phyloP scores from a whole-genome alignment of 106 monocot species.

The Xerophyta viscosa region DNA sequence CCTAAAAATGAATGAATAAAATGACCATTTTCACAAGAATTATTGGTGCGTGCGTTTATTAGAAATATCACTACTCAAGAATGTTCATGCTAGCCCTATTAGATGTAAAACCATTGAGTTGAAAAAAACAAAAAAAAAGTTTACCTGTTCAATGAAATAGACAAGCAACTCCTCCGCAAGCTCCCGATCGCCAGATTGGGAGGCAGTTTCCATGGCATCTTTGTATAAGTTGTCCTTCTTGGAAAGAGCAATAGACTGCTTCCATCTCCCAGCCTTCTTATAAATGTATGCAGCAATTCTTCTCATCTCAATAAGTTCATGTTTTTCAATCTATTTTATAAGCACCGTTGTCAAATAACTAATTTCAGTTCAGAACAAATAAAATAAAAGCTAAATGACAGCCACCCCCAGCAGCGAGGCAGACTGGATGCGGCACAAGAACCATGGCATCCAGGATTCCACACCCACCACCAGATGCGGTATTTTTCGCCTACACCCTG shows the following conservation, averaged over 20 bases:
- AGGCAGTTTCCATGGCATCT: conserved; percentile 96
- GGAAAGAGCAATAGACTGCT: conserved; percentile 94
- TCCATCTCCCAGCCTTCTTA: conserved; percentile 99
- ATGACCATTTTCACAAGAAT: no score
- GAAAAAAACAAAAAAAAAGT: background rate
- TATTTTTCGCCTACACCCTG: no score
- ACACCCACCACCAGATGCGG: no score
- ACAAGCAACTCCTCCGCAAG: conserved; percentile 93
- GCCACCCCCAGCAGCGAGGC: no score
- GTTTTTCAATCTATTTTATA: conserved; percentile 66
- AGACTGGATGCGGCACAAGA: no score
- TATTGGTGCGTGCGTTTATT: no score
- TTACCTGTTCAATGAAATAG: conserved; percentile 97
- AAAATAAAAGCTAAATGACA: background rate
- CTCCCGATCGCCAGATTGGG: conserved; percentile 91
- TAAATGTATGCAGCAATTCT: conserved; percentile 94
- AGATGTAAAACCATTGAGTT: no score
- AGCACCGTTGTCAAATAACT: background rate
- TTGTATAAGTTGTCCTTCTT: conserved; percentile 97
- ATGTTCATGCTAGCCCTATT: no score
- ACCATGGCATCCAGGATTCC: no score
- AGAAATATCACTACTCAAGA: no score
- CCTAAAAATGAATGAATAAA: no score
- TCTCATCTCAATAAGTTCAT: conserved; percentile 99
- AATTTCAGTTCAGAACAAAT: background rate